phyloP scores from a whole-genome alignment of 2,329 filamentous ascomycete species.

The Davidsoniella virescens region DNA sequence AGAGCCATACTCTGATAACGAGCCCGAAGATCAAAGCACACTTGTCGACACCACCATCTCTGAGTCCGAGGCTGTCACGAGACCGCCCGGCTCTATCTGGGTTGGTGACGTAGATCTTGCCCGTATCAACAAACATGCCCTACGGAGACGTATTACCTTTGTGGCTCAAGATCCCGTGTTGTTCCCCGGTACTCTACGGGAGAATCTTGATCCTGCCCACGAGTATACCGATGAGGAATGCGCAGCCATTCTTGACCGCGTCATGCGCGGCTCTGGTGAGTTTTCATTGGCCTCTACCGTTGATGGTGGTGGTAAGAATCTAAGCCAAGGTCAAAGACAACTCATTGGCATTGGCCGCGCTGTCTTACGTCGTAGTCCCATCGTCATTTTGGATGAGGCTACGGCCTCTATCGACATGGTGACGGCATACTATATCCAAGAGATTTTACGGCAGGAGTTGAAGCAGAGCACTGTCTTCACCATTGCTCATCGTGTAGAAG shows the following conservation, averaged over 20 bases:
- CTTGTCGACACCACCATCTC: conserved; percentile 2
- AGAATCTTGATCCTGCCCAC: conserved; percentile 53
- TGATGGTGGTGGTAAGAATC: conserved; percentile 43
- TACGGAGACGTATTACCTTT: conserved; percentile 42
- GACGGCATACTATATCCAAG: conserved; percentile 42
- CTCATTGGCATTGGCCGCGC: conserved; percentile 44
- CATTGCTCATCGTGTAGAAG: conserved; percentile 49
- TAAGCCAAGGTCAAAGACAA: conserved; percentile 47
- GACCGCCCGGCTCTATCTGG: conserved; percentile 29
- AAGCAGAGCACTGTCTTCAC: conserved; percentile 43
- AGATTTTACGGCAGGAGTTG: conserved; percentile 39
- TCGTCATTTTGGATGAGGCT: conserved; percentile 49
- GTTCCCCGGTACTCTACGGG: conserved; percentile 40
- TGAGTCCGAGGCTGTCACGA: background rate
- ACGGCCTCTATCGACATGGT: conserved; percentile 45
- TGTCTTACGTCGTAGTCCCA: conserved; percentile 40
- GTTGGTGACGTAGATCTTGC: conserved; percentile 39
- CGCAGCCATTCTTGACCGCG: conserved; percentile 36
- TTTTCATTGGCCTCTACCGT: conserved; percentile 35
- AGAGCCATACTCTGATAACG: conserved; percentile 1
- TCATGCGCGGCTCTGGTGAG: conserved; percentile 20
- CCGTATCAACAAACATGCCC: conserved; percentile 34
- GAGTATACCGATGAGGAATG: conserved; percentile 38
- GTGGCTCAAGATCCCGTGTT: conserved; percentile 49
- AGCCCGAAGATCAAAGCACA: background rate